Evolutionary conservation across 371 early-diverging fungal species (phyloP).

Genomic region (Mortierella sp.): DNA sequence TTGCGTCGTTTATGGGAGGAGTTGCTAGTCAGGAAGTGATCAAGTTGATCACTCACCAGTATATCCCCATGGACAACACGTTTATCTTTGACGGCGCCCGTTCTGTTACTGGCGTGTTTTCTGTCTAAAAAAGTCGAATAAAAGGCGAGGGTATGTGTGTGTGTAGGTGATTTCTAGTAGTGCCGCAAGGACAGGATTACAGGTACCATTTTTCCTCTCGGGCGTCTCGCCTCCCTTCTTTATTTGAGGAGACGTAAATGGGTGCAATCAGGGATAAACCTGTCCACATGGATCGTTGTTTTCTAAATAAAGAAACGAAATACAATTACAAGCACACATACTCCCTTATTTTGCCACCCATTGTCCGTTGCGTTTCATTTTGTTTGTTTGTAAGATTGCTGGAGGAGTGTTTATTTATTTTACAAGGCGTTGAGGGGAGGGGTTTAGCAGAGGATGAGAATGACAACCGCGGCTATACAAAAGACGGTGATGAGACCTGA

Average conservation of each 20-base stretch:
- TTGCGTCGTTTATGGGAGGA: slow-evolving; percentile 94
- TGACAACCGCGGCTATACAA: slow-evolving; percentile 47
- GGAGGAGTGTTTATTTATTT: background rate
- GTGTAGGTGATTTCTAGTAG: background rate
- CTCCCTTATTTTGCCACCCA: background rate
- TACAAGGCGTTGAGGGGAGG: too few species aligned
- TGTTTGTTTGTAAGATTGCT: background rate
- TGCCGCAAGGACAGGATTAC: background rate
- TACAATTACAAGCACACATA: background rate
- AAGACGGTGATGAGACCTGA: slow-evolving; percentile 47
- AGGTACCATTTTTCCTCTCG: background rate
- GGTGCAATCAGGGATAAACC: background rate
- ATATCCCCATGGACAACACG: slow-evolving; percentile 91
- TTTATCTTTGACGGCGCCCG: slow-evolving; percentile 83
- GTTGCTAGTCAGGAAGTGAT: slow-evolving; percentile 94
- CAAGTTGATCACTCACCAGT: slow-evolving; percentile 94
- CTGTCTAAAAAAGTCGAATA: slow-evolving; percentile 21
- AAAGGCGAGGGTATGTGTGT: background rate
- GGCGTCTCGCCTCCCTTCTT: background rate
- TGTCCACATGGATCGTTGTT: background rate
- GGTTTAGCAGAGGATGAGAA: slow-evolving; percentile 42
- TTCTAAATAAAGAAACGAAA: background rate
- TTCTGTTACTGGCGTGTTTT: slow-evolving; percentile 50
- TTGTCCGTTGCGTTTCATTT: background rate
- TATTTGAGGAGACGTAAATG: slow-evolving; percentile 1